phyloP scores from a whole-genome alignment of 108 stramenopile species.

The Nitzschia sp. region DNA sequence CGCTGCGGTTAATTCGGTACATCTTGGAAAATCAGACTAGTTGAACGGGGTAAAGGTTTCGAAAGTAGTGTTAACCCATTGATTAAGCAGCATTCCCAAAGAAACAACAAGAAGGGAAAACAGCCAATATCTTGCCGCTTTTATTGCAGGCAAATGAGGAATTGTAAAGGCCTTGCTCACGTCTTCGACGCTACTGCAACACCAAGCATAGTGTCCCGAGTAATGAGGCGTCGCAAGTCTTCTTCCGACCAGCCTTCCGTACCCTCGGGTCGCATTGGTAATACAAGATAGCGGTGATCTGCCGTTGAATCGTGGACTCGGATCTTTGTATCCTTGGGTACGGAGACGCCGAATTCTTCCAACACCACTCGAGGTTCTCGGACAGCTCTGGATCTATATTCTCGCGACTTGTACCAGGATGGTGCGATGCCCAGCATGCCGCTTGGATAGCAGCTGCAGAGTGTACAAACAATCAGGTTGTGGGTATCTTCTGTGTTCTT shows the following conservation, averaged over 20 bases:
- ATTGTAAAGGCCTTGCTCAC: no score
- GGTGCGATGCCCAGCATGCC: conserved; percentile 61
- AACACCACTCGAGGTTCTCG: conserved; percentile 64
- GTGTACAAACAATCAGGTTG: conserved; percentile 65
- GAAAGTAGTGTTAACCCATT: no score
- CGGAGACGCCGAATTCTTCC: conserved; percentile 45
- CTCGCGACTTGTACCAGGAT: conserved; percentile 68
- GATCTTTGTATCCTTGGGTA: conserved; percentile 27
- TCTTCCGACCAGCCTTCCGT: conserved; percentile 55
- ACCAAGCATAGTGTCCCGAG: conserved; percentile 67
- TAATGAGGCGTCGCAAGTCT: conserved; percentile 42
- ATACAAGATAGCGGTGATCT: conserved; percentile 66
- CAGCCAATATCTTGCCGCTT: no score
- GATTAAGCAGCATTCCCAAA: no score
- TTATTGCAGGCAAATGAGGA: no score
- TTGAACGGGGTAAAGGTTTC: no score
- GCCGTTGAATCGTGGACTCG: conserved; percentile 75
- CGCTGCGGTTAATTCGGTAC: no score
- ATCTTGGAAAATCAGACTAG: no score
- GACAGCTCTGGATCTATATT: conserved; percentile 63
- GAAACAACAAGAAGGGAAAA: no score
- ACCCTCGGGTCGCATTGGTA: conserved; percentile 54
- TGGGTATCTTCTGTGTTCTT: conserved; percentile 51
- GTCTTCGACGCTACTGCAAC: conserved; percentile 24
- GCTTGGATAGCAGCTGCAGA: conserved; percentile 71